phyloP scores from a whole-genome alignment of 2,329 filamentous ascomycete genomes.

The Aspergillus jensenii region DNA sequence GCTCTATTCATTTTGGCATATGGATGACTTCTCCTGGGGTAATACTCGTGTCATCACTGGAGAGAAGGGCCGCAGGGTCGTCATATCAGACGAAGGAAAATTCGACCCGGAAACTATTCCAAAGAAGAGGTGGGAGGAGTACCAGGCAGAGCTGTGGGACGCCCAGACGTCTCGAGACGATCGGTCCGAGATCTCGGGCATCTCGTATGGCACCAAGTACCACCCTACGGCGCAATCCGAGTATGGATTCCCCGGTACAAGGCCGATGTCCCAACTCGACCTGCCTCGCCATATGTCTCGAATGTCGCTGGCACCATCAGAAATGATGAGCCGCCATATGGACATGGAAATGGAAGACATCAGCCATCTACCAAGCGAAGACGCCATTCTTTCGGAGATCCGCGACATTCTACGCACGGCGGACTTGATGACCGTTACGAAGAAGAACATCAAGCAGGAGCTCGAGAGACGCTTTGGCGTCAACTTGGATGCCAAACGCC shows the following conservation, averaged over 20 bases:
- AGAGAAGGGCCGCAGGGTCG: conserved; percentile 86
- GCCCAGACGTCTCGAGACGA: conserved; percentile 82
- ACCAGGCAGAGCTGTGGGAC: conserved; percentile 97
- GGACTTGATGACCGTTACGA: conserved; percentile 96
- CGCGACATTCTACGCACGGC: conserved; percentile 87
- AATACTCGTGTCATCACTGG: conserved; percentile 97
- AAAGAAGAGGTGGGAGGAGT: conserved; percentile 99
- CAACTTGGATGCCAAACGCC: conserved; percentile 79
- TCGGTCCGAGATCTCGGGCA: conserved; percentile 85
- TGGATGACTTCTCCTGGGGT: conserved; percentile 99
- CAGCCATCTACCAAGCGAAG: conserved; percentile 77
- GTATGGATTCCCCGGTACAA: conserved; percentile 66
- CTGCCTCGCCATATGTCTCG: conserved; percentile 61
- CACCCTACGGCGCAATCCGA: conserved; percentile 65
- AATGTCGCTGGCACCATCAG: conserved; percentile 77
- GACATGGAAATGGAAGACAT: conserved; percentile 77
- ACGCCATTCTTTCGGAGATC: conserved; percentile 89
- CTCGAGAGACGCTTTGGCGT: conserved; percentile 88
- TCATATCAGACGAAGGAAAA: conserved; percentile 96
- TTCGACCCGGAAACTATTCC: conserved; percentile 92
- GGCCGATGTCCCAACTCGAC: conserved; percentile 61
- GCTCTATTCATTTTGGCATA: conserved; percentile 96
- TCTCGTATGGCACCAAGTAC: conserved; percentile 89
- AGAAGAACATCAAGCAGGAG: conserved; percentile 96
- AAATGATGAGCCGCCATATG: conserved; percentile 63